Evolutionary conservation across 179 eudicot species (phyloP).

Genomic region (Kewa caespitosa): DNA sequence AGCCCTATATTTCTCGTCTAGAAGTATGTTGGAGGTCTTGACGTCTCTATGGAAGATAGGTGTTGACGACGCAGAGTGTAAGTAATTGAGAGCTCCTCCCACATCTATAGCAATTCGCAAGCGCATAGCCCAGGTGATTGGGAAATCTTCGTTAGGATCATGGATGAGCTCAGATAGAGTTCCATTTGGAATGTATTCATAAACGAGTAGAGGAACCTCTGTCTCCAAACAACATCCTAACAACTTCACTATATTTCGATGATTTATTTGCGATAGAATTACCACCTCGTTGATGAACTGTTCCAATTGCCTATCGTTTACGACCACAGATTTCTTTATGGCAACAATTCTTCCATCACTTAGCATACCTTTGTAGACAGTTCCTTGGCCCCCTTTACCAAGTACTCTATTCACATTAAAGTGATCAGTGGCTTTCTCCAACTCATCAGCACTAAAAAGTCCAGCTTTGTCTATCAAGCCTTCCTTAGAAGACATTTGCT

Average conservation of each 20-base stretch:
- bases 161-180: constrained; percentile 37
- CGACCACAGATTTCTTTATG: constrained; percentile 38
- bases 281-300: constrained; percentile 55
- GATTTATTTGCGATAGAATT: constrained; percentile 44
- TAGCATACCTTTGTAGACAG: constrained; percentile 47
- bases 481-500: constrained; percentile 30
- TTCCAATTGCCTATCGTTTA: constrained; percentile 29
- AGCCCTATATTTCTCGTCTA: constrained; percentile 34
- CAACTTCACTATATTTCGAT: constrained; percentile 43
- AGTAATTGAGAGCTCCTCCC: constrained; percentile 34
- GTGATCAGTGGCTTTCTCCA: constrained; percentile 44
- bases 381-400: constrained; percentile 59
- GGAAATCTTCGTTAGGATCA: constrained; percentile 29
- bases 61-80: constrained; percentile 36
- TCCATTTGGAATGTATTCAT: constrained; percentile 42
- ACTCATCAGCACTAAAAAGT: constrained; percentile 38
- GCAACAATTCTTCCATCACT: constrained; percentile 39
- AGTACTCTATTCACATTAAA: constrained; percentile 39
- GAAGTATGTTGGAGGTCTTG: constrained; percentile 37
- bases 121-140: constrained; percentile 36
- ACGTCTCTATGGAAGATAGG: constrained; percentile 35
- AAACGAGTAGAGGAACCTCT: constrained; percentile 45
- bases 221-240: constrained; percentile 53
- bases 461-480: constrained; percentile 33
- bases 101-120: constrained; percentile 35